Evolutionary conservation across 139 green algal genomes (phyloP).

Genomic region (Chlamydomonas schloesseri): DNA sequence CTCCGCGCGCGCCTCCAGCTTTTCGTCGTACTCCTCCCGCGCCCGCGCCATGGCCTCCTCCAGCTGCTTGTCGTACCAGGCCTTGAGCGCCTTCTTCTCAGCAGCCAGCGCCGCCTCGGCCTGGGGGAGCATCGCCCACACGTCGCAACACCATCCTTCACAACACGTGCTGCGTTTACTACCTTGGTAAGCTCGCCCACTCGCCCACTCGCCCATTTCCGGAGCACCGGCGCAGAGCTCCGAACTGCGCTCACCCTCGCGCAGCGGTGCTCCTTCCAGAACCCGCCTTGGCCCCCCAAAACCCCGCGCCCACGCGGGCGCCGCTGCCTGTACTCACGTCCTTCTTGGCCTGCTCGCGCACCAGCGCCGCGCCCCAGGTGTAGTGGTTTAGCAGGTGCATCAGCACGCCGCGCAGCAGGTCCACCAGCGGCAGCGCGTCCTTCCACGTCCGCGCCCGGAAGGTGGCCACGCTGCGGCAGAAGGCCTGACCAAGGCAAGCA

Average conservation of each 20-base stretch:
- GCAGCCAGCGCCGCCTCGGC: conserved; percentile 16
- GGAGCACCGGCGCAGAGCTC: too few relatives aligned
- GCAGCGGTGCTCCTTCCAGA: too few relatives aligned
- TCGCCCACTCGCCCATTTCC: too few relatives aligned
- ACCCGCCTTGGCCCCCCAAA: too few relatives aligned
- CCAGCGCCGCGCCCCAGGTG: conserved; percentile 15
- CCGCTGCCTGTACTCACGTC: too few relatives aligned
- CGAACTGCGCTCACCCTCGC: too few relatives aligned
- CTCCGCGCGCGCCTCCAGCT: conserved; percentile 36
- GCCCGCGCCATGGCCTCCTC: conserved; percentile 1
- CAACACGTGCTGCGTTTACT: too few relatives aligned
- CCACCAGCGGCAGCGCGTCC: conserved; percentile 57
- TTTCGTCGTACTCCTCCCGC: conserved; percentile 24
- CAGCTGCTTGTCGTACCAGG: conserved; percentile 21
- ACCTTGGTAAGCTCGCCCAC: too few relatives aligned
- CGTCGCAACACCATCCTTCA: too few relatives aligned
- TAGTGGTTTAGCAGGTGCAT: conserved; percentile 53
- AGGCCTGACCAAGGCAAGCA: conserved; percentile 45
- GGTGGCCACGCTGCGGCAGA: conserved; percentile 46
- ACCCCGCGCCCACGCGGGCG: too few relatives aligned
- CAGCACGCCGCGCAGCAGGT: conserved; percentile 60
- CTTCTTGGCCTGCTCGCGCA: conserved; percentile 27
- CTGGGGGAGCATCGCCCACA: too few relatives aligned
- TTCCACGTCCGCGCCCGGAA: conserved; percentile 57
- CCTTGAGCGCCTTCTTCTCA: conserved; percentile 37